These are phyloP conservation scores for Pythium dissimile DNA, from an alignment of 352 stramenopile genomes.

Conservation along the genomic window DNA sequence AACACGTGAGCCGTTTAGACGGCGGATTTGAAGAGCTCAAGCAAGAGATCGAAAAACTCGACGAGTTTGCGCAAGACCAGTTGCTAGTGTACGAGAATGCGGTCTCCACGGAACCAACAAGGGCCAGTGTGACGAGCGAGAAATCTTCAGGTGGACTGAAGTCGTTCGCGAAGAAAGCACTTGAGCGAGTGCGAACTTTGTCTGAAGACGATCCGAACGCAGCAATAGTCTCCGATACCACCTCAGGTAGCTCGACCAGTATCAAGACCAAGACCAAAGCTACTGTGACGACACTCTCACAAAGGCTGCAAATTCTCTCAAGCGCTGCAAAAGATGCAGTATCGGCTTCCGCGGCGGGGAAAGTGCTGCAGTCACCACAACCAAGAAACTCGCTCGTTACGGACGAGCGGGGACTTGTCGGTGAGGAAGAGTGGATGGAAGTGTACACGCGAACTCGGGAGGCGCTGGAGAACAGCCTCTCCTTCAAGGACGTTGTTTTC, in stretches of 20 bases:
- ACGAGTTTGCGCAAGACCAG: slow-evolving; percentile 65
- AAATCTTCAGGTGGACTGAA: slow-evolving; percentile 19
- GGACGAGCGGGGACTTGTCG: slow-evolving; percentile 32
- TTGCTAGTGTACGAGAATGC: slow-evolving; percentile 48
- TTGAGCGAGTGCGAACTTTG: slow-evolving; percentile 24
- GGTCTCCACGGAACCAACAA: background rate
- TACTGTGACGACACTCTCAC: slow-evolving; percentile 53
- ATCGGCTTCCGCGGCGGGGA: background rate
- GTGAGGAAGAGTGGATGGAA: slow-evolving; percentile 79
- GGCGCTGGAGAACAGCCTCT: slow-evolving; percentile 43
- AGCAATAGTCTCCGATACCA: slow-evolving; percentile 2
- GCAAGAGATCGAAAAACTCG: slow-evolving; percentile 54
- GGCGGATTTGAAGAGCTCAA: slow-evolving; percentile 83
- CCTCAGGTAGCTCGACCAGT: background rate
- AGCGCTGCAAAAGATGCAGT: slow-evolving; percentile 68
- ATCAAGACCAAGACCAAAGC: slow-evolving; percentile 26
- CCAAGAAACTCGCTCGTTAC: slow-evolving; percentile 1
- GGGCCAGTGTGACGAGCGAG: background rate
- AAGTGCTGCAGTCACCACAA: slow-evolving; percentile 20
- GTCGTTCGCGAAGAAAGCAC: slow-evolving; percentile 20
- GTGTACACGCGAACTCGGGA: slow-evolving; percentile 52
- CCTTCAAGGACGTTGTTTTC: slow-evolving; percentile 68
- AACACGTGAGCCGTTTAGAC: slow-evolving; percentile 81
- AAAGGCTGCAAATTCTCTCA: slow-evolving; percentile 62
- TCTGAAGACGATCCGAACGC: slow-evolving; percentile 24